phyloP scores from a whole-genome alignment of 1,139 yeast genomes.

The Candida sanyaensis region DNA sequence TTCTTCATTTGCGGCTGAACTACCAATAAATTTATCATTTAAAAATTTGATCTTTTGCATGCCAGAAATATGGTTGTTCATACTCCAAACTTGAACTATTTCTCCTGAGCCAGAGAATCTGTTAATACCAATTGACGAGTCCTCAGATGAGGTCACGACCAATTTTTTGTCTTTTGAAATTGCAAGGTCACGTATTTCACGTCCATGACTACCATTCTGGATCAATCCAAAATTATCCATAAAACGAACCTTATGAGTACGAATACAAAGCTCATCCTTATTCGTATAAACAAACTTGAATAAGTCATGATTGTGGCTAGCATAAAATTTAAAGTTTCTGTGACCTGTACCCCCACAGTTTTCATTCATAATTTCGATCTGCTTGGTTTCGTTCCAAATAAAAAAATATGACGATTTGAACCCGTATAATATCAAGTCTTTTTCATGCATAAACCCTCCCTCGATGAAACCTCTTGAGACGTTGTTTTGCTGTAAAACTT shows the following conservation, averaged over 20 bases:
- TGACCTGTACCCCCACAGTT: conserved; percentile 88
- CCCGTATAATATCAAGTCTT: conserved; percentile 70
- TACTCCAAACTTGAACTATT: conserved; percentile 55
- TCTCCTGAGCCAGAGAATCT: conserved; percentile 43
- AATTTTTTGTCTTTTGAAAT: conserved; percentile 37
- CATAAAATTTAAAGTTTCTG: conserved; percentile 68
- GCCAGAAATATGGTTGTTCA: conserved; percentile 86
- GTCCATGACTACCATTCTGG: conserved; percentile 77
- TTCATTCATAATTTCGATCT: conserved; percentile 67
- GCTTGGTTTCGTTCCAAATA: conserved; percentile 80
- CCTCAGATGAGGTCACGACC: conserved; percentile 84
- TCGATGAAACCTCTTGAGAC: conserved; percentile 78
- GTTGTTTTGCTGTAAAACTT: conserved; percentile 58
- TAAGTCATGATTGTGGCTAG: conserved; percentile 10
- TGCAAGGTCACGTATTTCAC: conserved; percentile 77
- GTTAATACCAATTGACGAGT: conserved; percentile 70
- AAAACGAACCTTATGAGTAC: conserved; percentile 26
- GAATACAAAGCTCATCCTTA: conserved; percentile 44
- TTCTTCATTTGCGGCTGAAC: conserved; percentile 92
- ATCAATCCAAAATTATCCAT: conserved; percentile 28
- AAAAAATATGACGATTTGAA: conserved; percentile 80
- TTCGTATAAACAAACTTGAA: conserved; percentile 55
- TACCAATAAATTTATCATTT: conserved; percentile 41
- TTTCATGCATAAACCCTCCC: conserved; percentile 58
- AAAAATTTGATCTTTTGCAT: conserved; percentile 74